Conservation (phyloP, 345 rosid genomes). For the Odontarrhena argentea region DNA sequence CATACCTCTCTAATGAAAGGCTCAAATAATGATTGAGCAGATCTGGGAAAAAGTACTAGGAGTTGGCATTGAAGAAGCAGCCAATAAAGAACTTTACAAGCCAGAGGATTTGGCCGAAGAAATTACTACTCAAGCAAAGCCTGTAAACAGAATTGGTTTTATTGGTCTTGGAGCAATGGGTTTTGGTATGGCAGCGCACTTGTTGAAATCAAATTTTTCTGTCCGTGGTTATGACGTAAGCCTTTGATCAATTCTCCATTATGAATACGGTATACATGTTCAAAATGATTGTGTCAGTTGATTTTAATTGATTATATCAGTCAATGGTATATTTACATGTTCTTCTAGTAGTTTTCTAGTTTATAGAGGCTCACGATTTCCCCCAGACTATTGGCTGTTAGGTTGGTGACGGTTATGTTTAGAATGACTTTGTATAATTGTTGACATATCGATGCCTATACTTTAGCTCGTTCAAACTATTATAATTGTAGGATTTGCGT, state of each 20-base stretch:
- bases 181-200: slow-evolving; percentile 91
- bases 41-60: slow-evolving; percentile 70
- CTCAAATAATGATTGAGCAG: slow-evolving; percentile 43
- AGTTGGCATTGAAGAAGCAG: slow-evolving; percentile 63
- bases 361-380: neutral
- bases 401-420: slow-evolving; percentile 4
- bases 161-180: slow-evolving; percentile 99
- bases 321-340: neutral
- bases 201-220: slow-evolving; percentile 63
- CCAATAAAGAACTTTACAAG: slow-evolving; percentile 61
- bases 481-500: slow-evolving; percentile 14
- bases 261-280: slow-evolving; percentile 25
- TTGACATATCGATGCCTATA: neutral
- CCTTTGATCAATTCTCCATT: slow-evolving; percentile 26
- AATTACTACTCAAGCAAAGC: slow-evolving; percentile 52
- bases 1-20: slow-evolving; percentile 24
- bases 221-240: slow-evolving; percentile 90
- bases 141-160: slow-evolving; percentile 72
- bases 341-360: slow-evolving; percentile 6
- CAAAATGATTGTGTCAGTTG: slow-evolving; percentile 11
- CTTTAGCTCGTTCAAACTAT: neutral
- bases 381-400: slow-evolving; percentile 20
- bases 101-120: slow-evolving; percentile 74
- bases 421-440: neutral
- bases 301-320: neutral